Percentiles rank a stretch among this genome's conserved stretches.
These are phyloP conservation scores for Alternaria conjuncta DNA, from an alignment of 2,329 filamentous ascomycete species.

Conservation along the genomic window DNA sequence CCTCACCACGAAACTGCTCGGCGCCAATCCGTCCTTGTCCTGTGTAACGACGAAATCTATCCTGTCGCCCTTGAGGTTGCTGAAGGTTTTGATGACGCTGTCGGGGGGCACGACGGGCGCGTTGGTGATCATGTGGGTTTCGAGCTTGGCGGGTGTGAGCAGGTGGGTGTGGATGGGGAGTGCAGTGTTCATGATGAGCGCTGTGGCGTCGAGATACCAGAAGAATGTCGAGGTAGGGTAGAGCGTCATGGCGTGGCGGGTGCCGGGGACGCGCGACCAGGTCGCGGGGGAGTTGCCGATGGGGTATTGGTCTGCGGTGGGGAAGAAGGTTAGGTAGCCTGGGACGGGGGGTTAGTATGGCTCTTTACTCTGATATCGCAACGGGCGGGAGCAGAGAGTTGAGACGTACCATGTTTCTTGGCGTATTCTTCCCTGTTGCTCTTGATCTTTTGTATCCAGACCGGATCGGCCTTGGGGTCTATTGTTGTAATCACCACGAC, in stretches of 20 bases:
- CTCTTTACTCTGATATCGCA: neutral
- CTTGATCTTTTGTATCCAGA: slow-evolving; percentile 75
- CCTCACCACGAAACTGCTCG: slow-evolving; percentile 78
- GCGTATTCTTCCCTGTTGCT: slow-evolving; percentile 88
- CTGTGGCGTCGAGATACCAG: slow-evolving; percentile 85
- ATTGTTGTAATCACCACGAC: slow-evolving; percentile 86
- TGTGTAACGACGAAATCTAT: slow-evolving; percentile 85
- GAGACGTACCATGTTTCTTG: slow-evolving; percentile 72
- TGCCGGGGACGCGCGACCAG: slow-evolving; percentile 82
- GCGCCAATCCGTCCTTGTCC: slow-evolving; percentile 78
- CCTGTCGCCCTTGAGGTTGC: slow-evolving; percentile 76
- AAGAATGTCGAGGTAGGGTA: slow-evolving; percentile 80
- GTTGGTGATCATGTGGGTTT: slow-evolving; percentile 82
- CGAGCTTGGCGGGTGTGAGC: slow-evolving; percentile 70
- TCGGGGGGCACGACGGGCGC: slow-evolving; percentile 89
- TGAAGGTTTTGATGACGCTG: slow-evolving; percentile 95
- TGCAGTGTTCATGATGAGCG: slow-evolving; percentile 85
- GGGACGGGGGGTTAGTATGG: slow-evolving; percentile 14
- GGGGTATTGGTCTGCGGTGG: slow-evolving; percentile 77
- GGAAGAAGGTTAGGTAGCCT: slow-evolving; percentile 90
- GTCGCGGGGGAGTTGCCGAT: slow-evolving; percentile 63
- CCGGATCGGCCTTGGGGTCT: slow-evolving; percentile 69
- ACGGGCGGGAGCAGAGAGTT: neutral
- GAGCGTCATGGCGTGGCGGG: slow-evolving; percentile 85
- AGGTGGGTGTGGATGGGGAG: slow-evolving; percentile 74